A percentile compares a stretch with the other conserved stretches of the same genome.
phyloP scores from a whole-genome alignment of 2,329 filamentous ascomycete genomes.

The Calonectria leucothoes region DNA sequence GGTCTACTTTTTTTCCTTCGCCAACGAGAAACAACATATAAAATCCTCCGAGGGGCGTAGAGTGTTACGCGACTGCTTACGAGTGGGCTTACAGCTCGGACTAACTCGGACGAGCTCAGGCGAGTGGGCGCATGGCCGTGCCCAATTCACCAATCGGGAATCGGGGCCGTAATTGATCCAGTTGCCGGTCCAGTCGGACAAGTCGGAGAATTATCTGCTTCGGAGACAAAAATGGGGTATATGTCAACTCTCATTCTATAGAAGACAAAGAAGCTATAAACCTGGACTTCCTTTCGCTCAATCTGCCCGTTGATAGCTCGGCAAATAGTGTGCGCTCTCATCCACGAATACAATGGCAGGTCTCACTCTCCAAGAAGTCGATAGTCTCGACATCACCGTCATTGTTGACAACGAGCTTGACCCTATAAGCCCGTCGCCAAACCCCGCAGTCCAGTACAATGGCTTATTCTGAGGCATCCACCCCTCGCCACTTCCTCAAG shows the following conservation, averaged over 20 bases:
- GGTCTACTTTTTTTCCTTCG: neutral
- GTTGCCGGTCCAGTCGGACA: neutral
- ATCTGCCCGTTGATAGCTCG: neutral
- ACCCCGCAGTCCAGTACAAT: constrained; percentile 51
- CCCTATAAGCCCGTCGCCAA: constrained; percentile 56
- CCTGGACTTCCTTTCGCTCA: neutral
- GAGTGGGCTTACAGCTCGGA: neutral
- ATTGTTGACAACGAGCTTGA: constrained; percentile 68
- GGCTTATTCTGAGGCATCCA: constrained; percentile 30
- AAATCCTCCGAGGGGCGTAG: neutral
- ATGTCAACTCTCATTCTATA: neutral
- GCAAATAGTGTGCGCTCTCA: neutral
- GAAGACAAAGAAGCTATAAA: neutral
- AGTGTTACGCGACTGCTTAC: neutral
- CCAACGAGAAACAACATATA: neutral
- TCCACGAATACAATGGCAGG: neutral
- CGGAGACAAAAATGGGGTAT: neutral
- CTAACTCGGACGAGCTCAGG: neutral
- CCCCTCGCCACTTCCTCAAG: neutral
- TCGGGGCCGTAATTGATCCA: neutral
- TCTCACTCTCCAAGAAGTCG: neutral
- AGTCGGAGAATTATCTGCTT: neutral
- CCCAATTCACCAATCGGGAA: neutral
- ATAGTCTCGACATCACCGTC: constrained; percentile 57
- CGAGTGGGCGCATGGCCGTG: neutral